A percentile compares a stretch with the other conserved stretches of the same genome.
Evolutionary conservation across 139 green algal genomes (phyloP).

Genomic region (Penium margaritaceum): DNA sequence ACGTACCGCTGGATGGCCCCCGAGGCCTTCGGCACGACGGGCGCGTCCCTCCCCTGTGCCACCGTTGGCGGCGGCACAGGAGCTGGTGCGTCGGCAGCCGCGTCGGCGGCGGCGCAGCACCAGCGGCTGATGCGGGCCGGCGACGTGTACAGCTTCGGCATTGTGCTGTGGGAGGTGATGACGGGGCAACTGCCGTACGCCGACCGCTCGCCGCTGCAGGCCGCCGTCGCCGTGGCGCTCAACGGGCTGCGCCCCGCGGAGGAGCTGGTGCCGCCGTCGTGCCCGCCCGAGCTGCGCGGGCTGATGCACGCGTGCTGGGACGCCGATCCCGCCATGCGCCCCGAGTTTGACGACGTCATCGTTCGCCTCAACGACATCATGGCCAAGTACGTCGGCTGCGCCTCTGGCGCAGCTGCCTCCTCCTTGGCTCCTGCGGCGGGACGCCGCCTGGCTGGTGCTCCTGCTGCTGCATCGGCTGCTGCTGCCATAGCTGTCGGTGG

Average conservation of each 20-base stretch:
- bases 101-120: no score
- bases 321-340: neutral
- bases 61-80: no score
- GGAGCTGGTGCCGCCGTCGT: neutral
- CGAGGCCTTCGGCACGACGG: constrained; percentile 91
- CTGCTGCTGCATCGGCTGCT: no score
- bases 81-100: no score
- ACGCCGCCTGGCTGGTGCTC: no score
- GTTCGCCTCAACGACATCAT: no score
- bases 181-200: constrained; percentile 57
- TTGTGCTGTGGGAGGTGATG: constrained; percentile 87
- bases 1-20: constrained; percentile 99
- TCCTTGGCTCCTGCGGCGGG: no score
- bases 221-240: constrained; percentile 61
- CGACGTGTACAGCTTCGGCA: constrained; percentile 81
- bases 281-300: neutral
- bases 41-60: no score
- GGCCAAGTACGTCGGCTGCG: no score
- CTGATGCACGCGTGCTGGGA: constrained; percentile 15
- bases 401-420: no score
- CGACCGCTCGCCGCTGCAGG: constrained; percentile 58
- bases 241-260: neutral
- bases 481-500: no score
- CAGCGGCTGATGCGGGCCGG: no score
- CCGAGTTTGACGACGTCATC: constrained; percentile 18